Percentiles rank a stretch among this genome's conserved stretches.
These are phyloP conservation scores for Penicillium sp. DNA, from an alignment of 2,329 filamentous ascomycete species.

Conservation along the genomic window DNA sequence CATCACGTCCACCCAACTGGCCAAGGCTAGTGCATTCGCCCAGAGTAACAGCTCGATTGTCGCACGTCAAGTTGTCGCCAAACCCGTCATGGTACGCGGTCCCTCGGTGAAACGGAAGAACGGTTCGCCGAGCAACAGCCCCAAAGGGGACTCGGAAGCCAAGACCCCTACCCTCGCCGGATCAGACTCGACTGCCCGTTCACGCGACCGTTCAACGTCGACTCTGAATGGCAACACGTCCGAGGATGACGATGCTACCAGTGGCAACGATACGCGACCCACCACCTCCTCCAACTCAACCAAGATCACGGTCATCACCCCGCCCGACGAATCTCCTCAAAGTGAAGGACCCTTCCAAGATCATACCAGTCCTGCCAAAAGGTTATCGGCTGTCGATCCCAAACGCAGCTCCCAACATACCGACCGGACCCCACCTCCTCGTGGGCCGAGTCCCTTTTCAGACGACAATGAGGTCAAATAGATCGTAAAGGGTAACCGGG, in stretches of 20 bases:
- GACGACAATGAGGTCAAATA: constrained; percentile 41
- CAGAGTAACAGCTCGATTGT: constrained; percentile 38
- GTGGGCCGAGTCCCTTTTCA: constrained; percentile 40
- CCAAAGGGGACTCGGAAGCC: constrained; percentile 1
- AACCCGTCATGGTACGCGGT: constrained; percentile 42
- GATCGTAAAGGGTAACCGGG: constrained; percentile 1
- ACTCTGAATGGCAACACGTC: constrained; percentile 31
- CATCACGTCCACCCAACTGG: constrained; percentile 51
- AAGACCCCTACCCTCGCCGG: constrained; percentile 10
- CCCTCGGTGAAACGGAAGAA: constrained; percentile 29
- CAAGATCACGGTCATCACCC: constrained; percentile 20
- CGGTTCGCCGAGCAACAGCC: constrained; percentile 10
- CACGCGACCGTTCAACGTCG: constrained; percentile 21
- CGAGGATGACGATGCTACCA: constrained; percentile 22
- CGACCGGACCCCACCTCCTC: constrained; percentile 24
- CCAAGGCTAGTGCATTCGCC: constrained; percentile 33
- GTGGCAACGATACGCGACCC: constrained; percentile 9
- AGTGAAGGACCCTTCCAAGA: constrained; percentile 25
- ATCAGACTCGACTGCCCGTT: constrained; percentile 16
- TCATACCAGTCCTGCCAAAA: constrained; percentile 17
- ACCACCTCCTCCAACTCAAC: constrained; percentile 15
- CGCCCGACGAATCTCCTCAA: constrained; percentile 24
- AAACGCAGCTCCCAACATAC: constrained; percentile 26
- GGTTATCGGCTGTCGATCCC: constrained; percentile 12
- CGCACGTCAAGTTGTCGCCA: constrained; percentile 39